Evolutionary conservation across 495 filamentous ascomycete species (phyloP), one percentile per base, ranked within the genome.

Genomic region (Hamigera avellanea): DNA sequence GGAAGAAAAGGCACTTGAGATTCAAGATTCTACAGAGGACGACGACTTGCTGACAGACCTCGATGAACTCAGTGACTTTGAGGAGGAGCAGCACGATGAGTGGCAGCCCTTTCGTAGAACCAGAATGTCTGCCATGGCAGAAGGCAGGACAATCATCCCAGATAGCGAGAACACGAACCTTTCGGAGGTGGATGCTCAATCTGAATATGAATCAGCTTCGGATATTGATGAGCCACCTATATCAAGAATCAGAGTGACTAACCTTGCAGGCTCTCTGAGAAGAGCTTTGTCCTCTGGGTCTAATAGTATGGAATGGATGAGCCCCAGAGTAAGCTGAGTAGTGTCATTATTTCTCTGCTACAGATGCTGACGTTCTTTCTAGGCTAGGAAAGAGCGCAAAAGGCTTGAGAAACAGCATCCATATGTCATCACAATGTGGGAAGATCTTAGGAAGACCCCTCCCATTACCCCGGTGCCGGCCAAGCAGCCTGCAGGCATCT

Each of bases 351-450:
- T 8, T 25, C n/a, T n/a, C 8, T 14, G 19, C 15, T 38, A 15
- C 4, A 12, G 2, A 26, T 26, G 26, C 38, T 53, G 16, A 54
- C 16, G 17, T 5, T 10, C 26, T 18, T 31, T 2, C 14, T 41
- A 63, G 62, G 57, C 41, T 14, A 53, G 46, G n/a, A 62, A 53
- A 47, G 75, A 80, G 44, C 69, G 78, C 13, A 56, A 59, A 39
- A 79, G 77, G 37, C 75, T 95, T 6, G 82, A 88, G 48, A 57
- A 62, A 6, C 64, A 80, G 26, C 91, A 98, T 55, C 86, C 91
- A 1, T 69, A 72, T 25, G 67, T 98, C 27, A 55, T 47, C 14
- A 85, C 76, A 0, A 91, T 95, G 80, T 98, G 88, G 88, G 58
- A 72, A 3, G 73, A 80, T 19, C 69, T 96, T 1, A 69, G 75